These are phyloP conservation scores for Fonsecaea nubica DNA, from an alignment of 2,329 filamentous ascomycete species.

Conservation along the genomic window DNA sequence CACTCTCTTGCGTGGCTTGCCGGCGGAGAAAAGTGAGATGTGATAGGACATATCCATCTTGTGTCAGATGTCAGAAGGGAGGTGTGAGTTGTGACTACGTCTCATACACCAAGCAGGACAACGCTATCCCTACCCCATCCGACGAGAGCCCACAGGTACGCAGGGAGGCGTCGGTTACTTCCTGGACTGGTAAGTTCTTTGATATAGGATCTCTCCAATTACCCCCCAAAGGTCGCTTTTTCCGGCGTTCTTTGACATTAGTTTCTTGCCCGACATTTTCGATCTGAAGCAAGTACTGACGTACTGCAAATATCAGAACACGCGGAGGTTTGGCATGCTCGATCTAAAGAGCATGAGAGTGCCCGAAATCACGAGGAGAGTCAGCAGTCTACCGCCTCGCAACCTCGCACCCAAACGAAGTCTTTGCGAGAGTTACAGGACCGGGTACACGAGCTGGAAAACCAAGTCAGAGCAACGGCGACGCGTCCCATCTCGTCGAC, in stretches of 20 bases:
- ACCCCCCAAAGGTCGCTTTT: neutral
- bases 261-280: neutral
- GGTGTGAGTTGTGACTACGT: slow-evolving; percentile 40
- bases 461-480: slow-evolving; percentile 27
- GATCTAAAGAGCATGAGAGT: slow-evolving; percentile 28
- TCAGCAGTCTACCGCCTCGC: slow-evolving; percentile 16
- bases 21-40: slow-evolving; percentile 40
- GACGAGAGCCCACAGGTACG: slow-evolving; percentile 29
- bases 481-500: slow-evolving; percentile 28
- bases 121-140: slow-evolving; percentile 26
- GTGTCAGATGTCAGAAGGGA: slow-evolving; percentile 40
- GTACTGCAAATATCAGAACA: slow-evolving; percentile 23
- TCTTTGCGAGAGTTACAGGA: slow-evolving; percentile 31
- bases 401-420: slow-evolving; percentile 19
- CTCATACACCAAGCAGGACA: slow-evolving; percentile 32
- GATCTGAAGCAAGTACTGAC: neutral
- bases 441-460: slow-evolving; percentile 33
- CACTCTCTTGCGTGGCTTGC: slow-evolving; percentile 40
- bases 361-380: slow-evolving; percentile 11
- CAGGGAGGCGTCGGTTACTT: slow-evolving; percentile 28
- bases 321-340: slow-evolving; percentile 34
- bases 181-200: slow-evolving; percentile 27
- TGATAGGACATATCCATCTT: slow-evolving; percentile 39
- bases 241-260: neutral
- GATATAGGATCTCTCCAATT: neutral